phyloP scores from a whole-genome alignment of 148 eudicot genomes.

The Fagopyrum esculentum region DNA sequence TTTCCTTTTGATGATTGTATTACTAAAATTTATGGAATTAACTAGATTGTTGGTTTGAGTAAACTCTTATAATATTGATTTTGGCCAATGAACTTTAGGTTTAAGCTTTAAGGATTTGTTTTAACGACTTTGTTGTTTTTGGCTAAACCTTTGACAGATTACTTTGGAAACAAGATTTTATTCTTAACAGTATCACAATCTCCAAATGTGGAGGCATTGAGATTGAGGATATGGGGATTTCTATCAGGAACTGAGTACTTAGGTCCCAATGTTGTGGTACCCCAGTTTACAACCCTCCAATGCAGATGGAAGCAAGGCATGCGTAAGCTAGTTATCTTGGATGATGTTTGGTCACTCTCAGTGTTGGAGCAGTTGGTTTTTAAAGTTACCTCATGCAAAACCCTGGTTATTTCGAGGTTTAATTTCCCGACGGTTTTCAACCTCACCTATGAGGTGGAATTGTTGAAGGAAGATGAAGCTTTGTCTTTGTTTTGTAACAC shows the following conservation, averaged over 20 bases:
- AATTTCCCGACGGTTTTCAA: constrained; percentile 51
- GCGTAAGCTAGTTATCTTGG: constrained; percentile 51
- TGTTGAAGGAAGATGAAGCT: constrained; percentile 62
- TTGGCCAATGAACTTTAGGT: not conserved
- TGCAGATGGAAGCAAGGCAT: constrained; percentile 19
- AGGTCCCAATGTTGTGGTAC: constrained; percentile 18
- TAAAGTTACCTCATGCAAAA: constrained; percentile 55
- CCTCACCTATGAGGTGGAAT: constrained; percentile 47
- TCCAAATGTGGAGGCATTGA: constrained; percentile 64
- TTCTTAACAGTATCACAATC: constrained; percentile 78
- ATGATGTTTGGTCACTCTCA: constrained; percentile 80
- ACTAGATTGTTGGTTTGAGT: not conserved
- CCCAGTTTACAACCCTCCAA: constrained; percentile 29
- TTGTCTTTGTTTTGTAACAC: constrained; percentile 58
- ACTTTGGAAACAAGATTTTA: constrained; percentile 46
- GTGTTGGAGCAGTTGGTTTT: constrained; percentile 55
- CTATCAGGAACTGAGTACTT: constrained; percentile 31
- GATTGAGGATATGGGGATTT: constrained; percentile 43
- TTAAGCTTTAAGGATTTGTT: not conserved
- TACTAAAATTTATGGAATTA: not conserved
- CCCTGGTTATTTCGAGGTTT: constrained; percentile 61
- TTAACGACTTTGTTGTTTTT: not conserved
- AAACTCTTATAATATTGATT: not conserved
- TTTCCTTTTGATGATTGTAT: not conserved
- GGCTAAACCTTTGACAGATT: constrained; percentile 31